These are phyloP conservation scores for Pestalotiopsis sp. DNA, from an alignment of 2,329 filamentous ascomycete species.

Conservation along the genomic window DNA sequence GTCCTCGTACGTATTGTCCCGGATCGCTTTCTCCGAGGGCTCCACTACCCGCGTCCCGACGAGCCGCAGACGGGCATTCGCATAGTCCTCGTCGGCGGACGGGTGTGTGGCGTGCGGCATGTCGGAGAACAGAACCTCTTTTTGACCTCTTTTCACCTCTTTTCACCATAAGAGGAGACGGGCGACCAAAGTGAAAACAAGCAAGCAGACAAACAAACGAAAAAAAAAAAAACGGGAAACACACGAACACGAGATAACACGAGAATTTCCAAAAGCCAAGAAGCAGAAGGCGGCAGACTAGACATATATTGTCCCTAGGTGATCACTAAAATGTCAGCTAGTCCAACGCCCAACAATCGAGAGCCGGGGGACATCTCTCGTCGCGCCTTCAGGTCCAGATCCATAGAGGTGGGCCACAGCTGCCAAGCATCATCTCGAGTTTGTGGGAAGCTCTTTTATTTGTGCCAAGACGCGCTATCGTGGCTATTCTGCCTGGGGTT, in stretches of 20 bases:
- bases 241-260: not conserved
- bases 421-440: not conserved
- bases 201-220: not conserved
- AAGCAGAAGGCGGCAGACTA: not conserved
- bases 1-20: not conserved
- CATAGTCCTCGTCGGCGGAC: conserved; percentile 24
- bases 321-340: not conserved
- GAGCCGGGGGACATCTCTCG: not conserved
- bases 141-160: not conserved
- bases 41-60: conserved; percentile 24
- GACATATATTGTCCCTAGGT: not conserved
- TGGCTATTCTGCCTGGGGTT: not conserved
- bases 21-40: conserved; percentile 3
- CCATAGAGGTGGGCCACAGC: not conserved
- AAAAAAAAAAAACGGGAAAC: not conserved
- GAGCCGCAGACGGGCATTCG: conserved; percentile 23
- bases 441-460: not conserved
- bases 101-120: conserved; percentile 6
- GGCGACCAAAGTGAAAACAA: not conserved
- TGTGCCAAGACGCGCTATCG: not conserved
- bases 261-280: not conserved
- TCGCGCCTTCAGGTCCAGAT: not conserved
- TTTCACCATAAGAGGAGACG: not conserved
- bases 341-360: not conserved
- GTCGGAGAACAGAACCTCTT: not conserved